These are phyloP conservation scores for Penicillium sp. DNA, from an alignment of 2,329 filamentous ascomycete species.

Conservation along the genomic window DNA sequence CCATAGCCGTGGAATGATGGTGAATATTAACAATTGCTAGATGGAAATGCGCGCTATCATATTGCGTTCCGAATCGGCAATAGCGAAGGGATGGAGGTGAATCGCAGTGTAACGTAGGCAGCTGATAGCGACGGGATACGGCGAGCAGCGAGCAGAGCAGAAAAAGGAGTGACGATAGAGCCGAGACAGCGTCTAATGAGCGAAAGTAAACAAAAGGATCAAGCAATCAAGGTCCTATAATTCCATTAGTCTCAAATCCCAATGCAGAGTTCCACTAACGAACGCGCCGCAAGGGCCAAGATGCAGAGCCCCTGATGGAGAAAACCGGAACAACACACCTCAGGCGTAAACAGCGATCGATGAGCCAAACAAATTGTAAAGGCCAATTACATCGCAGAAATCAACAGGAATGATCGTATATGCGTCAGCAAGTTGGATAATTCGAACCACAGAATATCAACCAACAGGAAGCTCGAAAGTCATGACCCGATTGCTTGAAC, in stretches of 20 bases:
- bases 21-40: conserved; percentile 10
- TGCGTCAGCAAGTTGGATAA: conserved; percentile 2
- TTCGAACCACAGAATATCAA: conserved; percentile 2
- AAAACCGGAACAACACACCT: conserved; percentile 10
- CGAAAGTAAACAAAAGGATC: conserved; percentile 6
- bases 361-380: conserved; percentile 3
- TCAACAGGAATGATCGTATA: conserved; percentile 4
- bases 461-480: conserved; percentile 8
- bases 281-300: conserved; percentile 12
- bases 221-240: conserved; percentile 6
- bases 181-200: conserved; percentile 2
- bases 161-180: conserved; percentile 12
- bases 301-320: conserved; percentile 15
- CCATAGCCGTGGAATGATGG: conserved; percentile 16
- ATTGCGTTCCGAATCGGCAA: conserved; percentile 8
- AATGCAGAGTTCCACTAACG: background rate
- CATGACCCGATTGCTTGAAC: conserved; percentile 2
- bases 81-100: conserved; percentile 2
- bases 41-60: conserved; percentile 18
- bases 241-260: conserved; percentile 6
- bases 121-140: background rate
- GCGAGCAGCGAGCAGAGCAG: background rate
- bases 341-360: conserved; percentile 4
- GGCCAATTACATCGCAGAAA: conserved; percentile 15
- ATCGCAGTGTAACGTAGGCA: conserved; percentile 1